A percentile compares a stretch with the other conserved stretches of the same genome.
These are phyloP conservation scores for Oryza nivara DNA, from an alignment of 176 grass and related monocot genomes.

Conservation along the genomic window DNA sequence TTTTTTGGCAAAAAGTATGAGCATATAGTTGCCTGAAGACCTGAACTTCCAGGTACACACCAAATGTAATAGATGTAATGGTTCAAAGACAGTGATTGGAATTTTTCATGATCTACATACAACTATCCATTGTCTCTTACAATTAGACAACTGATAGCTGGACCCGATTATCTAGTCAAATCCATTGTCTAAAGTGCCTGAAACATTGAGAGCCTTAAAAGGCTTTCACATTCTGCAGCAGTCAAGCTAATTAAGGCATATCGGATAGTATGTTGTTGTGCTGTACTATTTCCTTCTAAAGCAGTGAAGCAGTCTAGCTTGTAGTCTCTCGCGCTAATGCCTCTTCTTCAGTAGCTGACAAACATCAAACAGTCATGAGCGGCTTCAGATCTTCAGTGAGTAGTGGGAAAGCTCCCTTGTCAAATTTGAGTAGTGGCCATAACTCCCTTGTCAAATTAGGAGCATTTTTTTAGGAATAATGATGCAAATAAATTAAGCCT, in stretches of 20 bases:
- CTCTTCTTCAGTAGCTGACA: neutral
- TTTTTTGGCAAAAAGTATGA: conserved; percentile 23
- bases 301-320: neutral
- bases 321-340: neutral
- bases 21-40: neutral
- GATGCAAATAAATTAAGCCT: neutral
- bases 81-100: neutral
- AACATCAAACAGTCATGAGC: neutral
- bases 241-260: neutral
- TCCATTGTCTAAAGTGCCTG: neutral
- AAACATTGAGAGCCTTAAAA: neutral
- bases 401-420: neutral
- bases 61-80: neutral
- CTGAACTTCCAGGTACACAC: neutral
- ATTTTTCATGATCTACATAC: neutral
- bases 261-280: neutral
- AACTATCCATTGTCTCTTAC: neutral
- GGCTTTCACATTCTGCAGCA: neutral
- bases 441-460: neutral
- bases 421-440: too few relatives aligned
- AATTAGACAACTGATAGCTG: too few relatives aligned
- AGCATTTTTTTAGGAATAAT: neutral
- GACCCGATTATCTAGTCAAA: too few relatives aligned
- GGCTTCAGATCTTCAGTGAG: neutral
- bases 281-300: neutral